A percentile compares a stretch with the other conserved stretches of the same genome.
These are phyloP conservation scores for Lactifluus subvellereus DNA, from an alignment of 768 basidiomycete species.

Conservation along the genomic window DNA sequence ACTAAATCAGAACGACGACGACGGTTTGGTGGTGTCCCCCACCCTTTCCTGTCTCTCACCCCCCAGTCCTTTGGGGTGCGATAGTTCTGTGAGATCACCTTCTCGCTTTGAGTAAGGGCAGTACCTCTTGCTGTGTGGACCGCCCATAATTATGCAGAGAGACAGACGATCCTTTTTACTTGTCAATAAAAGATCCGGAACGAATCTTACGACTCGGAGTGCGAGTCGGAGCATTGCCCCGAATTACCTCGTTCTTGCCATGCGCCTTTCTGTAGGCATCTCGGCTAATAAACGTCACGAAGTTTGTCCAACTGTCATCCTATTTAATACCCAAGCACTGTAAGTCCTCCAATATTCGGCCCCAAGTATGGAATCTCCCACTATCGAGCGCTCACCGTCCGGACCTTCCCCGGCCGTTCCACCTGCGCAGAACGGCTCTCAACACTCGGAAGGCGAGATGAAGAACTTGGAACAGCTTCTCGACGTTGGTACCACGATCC, in stretches of 20 bases:
- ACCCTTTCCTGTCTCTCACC: slow-evolving; percentile 68
- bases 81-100: slow-evolving; percentile 58
- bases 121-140: slow-evolving; percentile 38
- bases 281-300: background rate
- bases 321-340: slow-evolving; percentile 1
- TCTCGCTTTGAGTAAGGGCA: slow-evolving; percentile 28
- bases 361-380: slow-evolving; percentile 1
- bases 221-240: background rate
- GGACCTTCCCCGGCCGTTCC: background rate
- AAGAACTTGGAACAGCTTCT: slow-evolving; percentile 48
- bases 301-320: background rate
- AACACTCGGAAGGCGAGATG: slow-evolving; percentile 23
- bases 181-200: background rate
- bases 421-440: slow-evolving; percentile 10
- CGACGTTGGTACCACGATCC: slow-evolving; percentile 58
- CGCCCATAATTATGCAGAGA: slow-evolving; percentile 79
- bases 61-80: slow-evolving; percentile 33
- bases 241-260: background rate
- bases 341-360: background rate
- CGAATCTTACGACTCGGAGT: too few relatives aligned
- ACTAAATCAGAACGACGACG: slow-evolving; percentile 64
- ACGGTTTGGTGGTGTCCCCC: slow-evolving; percentile 49
- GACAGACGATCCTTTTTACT: slow-evolving; percentile 34
- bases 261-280: slow-evolving; percentile 1
- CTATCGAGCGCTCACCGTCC: background rate